Conservation (phyloP, 345 rosid genomes). For the Fremontodendron californicum region DNA sequence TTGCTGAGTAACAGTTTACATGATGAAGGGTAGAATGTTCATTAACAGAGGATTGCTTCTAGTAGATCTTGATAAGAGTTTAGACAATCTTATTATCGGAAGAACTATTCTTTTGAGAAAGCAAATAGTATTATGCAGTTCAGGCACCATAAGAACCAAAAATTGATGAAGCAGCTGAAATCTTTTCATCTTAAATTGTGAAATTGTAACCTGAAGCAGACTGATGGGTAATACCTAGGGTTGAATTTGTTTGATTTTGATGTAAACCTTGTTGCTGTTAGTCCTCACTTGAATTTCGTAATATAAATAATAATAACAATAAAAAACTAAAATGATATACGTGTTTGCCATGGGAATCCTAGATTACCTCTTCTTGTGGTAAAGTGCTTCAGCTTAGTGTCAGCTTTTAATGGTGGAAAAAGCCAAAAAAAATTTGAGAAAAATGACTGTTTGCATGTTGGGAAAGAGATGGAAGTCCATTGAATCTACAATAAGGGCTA, state of each 20-base stretch:
- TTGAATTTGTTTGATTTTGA: background rate
- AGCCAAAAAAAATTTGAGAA: background rate
- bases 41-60: background rate
- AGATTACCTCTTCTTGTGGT: background rate
- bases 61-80: background rate
- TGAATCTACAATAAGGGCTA: background rate
- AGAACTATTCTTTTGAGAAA: constrained; percentile 1
- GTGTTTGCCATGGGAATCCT: background rate
- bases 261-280: background rate
- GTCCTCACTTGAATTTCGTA: background rate
- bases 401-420: background rate
- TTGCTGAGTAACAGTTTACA: background rate
- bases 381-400: background rate
- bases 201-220: background rate
- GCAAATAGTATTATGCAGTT: background rate
- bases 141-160: background rate
- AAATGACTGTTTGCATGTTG: background rate
- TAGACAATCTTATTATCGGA: background rate
- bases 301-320: background rate
- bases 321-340: background rate
- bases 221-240: background rate
- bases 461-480: background rate
- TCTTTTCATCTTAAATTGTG: background rate
- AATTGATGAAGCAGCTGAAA: background rate
- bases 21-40: background rate